Conservation (phyloP, 306 rosid genomes). For the Trifolium fragiferum region DNA sequence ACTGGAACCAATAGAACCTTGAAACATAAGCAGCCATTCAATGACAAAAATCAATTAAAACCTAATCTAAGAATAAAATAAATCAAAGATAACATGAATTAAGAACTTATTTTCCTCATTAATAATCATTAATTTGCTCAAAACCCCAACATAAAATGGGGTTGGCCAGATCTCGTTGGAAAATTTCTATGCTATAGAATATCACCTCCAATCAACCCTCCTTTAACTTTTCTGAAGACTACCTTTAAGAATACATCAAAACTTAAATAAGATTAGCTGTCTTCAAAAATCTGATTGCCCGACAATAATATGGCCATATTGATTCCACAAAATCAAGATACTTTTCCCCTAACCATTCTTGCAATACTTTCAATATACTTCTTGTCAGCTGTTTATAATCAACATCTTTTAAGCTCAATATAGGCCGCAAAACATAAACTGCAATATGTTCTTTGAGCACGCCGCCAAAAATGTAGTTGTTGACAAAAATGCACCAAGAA, state of each 20-base stretch:
- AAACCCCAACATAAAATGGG: slow-evolving; percentile 66
- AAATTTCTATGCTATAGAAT: slow-evolving; percentile 46
- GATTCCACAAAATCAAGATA: slow-evolving; percentile 85
- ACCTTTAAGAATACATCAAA: slow-evolving; percentile 42
- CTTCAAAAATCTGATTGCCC: slow-evolving; percentile 79
- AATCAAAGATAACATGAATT: slow-evolving; percentile 49
- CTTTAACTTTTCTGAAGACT: slow-evolving; percentile 44
- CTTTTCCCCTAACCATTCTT: slow-evolving; percentile 59
- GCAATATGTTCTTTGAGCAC: slow-evolving; percentile 62
- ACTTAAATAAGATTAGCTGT: slow-evolving; percentile 78
- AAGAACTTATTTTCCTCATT: slow-evolving; percentile 49
- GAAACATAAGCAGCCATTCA: slow-evolving; percentile 38
- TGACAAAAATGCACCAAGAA: slow-evolving; percentile 58
- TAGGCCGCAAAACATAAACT: slow-evolving; percentile 60
- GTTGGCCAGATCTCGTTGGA: slow-evolving; percentile 43
- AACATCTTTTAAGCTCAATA: slow-evolving; percentile 58
- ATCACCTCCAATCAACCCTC: slow-evolving; percentile 36
- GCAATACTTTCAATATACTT: slow-evolving; percentile 61
- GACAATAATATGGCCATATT: slow-evolving; percentile 86
- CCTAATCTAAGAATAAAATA: slow-evolving; percentile 52
- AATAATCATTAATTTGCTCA: slow-evolving; percentile 49
- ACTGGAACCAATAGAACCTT: slow-evolving; percentile 40
- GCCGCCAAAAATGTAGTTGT: slow-evolving; percentile 59
- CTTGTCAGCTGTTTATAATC: slow-evolving; percentile 65
- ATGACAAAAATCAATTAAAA: slow-evolving; percentile 32